Evolutionary conservation across 345 rosid genomes (phyloP).

Genomic region (Microcos paniculata): DNA sequence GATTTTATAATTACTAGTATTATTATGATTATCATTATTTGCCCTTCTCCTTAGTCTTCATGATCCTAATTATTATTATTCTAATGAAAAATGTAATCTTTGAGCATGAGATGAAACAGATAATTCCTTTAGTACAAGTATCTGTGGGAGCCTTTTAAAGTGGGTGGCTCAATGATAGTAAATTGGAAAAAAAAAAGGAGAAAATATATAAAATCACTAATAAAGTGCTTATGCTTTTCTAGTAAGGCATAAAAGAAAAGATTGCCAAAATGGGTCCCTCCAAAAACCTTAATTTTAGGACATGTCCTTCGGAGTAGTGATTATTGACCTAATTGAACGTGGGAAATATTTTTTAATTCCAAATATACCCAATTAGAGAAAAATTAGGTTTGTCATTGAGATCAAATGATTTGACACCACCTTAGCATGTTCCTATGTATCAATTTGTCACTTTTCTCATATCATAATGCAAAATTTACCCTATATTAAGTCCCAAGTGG

Average conservation of each 20-base stretch:
- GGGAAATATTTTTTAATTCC: no score
- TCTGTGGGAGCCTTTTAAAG: slow-evolving; percentile 16
- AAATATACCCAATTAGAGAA: slow-evolving; percentile 9
- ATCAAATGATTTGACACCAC: slow-evolving; percentile 33
- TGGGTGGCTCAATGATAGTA: slow-evolving; percentile 24
- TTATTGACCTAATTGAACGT: slow-evolving; percentile 28
- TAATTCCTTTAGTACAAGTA: slow-evolving; percentile 20
- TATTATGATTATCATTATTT: not conserved
- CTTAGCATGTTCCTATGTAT: slow-evolving; percentile 2
- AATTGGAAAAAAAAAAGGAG: slow-evolving; percentile 1
- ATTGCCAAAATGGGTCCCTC: slow-evolving; percentile 7
- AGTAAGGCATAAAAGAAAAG: not conserved
- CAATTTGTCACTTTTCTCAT: not conserved
- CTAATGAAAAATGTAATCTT: slow-evolving; percentile 18
- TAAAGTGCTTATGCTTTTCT: slow-evolving; percentile 24
- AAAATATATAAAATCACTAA: not conserved
- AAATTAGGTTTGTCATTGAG: slow-evolving; percentile 16
- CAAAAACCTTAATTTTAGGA: slow-evolving; percentile 8
- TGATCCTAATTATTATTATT: slow-evolving; percentile 2
- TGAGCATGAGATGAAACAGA: slow-evolving; percentile 29
- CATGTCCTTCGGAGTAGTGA: slow-evolving; percentile 21
- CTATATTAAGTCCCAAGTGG: not conserved
- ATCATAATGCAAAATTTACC: not conserved
- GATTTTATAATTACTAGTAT: not conserved
- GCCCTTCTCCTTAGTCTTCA: not conserved